Percentiles rank a stretch among this genome's conserved stretches.
Conservation (phyloP, 1,284 basidiomycete species). For the Papiliotrema terrestris region DNA sequence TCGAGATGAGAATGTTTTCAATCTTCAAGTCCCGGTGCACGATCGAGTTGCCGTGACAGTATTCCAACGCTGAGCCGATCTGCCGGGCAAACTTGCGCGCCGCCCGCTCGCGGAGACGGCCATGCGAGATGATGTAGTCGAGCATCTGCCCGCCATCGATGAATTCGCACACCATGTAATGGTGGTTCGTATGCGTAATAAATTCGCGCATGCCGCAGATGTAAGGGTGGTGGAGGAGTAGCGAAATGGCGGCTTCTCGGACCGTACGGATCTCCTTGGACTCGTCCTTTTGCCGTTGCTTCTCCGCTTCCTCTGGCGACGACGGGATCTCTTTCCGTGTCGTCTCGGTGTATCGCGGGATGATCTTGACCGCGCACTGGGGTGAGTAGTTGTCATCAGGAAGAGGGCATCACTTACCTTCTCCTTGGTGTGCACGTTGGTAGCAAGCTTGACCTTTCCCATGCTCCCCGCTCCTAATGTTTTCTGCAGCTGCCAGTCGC, state of each 20-base stretch:
- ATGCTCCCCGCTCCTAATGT: constrained; percentile 96
- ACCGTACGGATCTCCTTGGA: constrained; percentile 95
- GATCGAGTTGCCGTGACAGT: constrained; percentile 96
- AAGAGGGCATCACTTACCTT: constrained; percentile 63
- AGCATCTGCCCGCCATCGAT: constrained; percentile 99
- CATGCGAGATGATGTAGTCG: constrained; percentile 99
- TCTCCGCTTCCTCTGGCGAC: constrained; percentile 52
- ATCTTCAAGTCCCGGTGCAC: constrained; percentile 98
- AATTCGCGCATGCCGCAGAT: constrained; percentile 99
- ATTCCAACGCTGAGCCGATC: constrained; percentile 91
- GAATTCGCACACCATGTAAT: constrained; percentile 99
- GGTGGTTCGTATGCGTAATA: constrained; percentile 91
- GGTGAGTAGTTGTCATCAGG: not conserved
- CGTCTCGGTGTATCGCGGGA: constrained; percentile 70
- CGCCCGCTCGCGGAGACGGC: constrained; percentile 88
- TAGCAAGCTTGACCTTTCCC: constrained; percentile 98
- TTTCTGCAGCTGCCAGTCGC: constrained; percentile 95
- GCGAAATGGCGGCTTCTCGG: constrained; percentile 87
- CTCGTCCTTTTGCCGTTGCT: constrained; percentile 78
- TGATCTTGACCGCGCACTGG: constrained; percentile 96
- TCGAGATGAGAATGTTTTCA: constrained; percentile 98
- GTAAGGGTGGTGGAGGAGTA: constrained; percentile 95
- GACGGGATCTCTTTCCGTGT: constrained; percentile 50
- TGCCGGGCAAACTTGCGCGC: constrained; percentile 96
- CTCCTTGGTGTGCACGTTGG: constrained; percentile 82